Evolutionary conservation across 2,329 filamentous ascomycete genomes (phyloP), one percentile per base, ranked within the genome.

Genomic region (Ceratocystis smalleyi): DNA sequence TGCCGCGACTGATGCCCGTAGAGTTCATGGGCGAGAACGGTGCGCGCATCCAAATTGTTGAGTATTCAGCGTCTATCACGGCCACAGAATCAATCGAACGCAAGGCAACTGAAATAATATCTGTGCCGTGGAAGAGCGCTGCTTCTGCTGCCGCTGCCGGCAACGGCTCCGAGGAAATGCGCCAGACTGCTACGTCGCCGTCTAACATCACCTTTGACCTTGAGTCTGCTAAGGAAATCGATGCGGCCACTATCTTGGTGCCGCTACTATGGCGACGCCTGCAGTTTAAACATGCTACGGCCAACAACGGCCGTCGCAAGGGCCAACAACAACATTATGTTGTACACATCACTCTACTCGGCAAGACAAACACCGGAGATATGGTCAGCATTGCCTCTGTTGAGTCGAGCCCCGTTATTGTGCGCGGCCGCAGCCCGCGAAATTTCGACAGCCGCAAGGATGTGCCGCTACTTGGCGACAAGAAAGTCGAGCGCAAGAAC

Each of bases 291-390:
- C 94, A 96, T 69, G 92, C 92, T 1, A 97, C 92, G 0, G 92
- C 92, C 61, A 97, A 97, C 73, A 97, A 97, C 72, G 92, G 92
- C 12, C 83, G 92, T 63, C 83, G 92, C 69, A 96, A 96, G 75
- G 92, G 95, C 68, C 77, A 96, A 59, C 92, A 97, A 72, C 92
- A 97, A 73, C 91, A 96, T 73, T 97, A 96, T 72, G 82, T 95
- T 1, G 88, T 97, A 59, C 86, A 89, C 67, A 84, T 97, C 66
- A 91, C 86, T 73, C 80, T 96, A 8, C 77, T 94, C 45, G 91
- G 88, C 22, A 92, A 88, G 63, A 77, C 89, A n/a, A 78, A 81
- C 62, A 75, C 75, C 0, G 78, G 88, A 0, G 90, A 87, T 10
- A 83, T 85, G 27, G 78, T 87, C 64, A 83, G 81, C 68, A 84